Percentiles rank a stretch among this genome's conserved stretches.
Conservation (phyloP, 257 asterid genomes). For the Fraxinus excelsior region DNA sequence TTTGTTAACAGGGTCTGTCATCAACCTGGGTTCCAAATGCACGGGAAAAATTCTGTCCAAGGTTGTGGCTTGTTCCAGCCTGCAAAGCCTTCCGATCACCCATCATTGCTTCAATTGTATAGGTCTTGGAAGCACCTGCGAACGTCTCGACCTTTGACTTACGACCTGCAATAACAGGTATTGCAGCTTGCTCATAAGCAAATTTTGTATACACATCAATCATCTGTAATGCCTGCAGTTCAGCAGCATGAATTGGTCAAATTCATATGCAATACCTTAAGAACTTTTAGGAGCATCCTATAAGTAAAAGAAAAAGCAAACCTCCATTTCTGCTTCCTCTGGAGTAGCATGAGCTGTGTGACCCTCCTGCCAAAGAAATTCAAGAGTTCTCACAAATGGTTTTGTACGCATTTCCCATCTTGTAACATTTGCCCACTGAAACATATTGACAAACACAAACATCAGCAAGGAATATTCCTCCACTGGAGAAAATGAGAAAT, state of each 20-base stretch:
- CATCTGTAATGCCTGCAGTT: conserved; percentile 96
- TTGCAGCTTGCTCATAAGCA: conserved; percentile 96
- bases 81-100: conserved; percentile 98
- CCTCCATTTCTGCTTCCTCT: conserved; percentile 98
- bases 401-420: conserved; percentile 99
- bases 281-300: conserved; percentile 15
- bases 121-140: conserved; percentile 94
- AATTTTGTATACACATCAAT: conserved; percentile 85
- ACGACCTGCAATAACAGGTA: conserved; percentile 96
- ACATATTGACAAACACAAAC: conserved; percentile 19
- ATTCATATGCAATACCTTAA: conserved; percentile 18
- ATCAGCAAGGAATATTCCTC: conserved; percentile 4
- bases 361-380: conserved; percentile 99
- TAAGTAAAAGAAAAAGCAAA: conserved; percentile 27
- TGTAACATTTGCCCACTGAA: conserved; percentile 97
- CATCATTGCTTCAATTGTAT: conserved; percentile 99
- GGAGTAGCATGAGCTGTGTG: conserved; percentile 96
- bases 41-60: conserved; percentile 96
- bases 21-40: conserved; percentile 92
- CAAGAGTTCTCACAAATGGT: conserved; percentile 92
- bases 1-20: conserved; percentile 8
- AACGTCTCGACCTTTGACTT: conserved; percentile 92
- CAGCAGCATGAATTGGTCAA: conserved; percentile 37
- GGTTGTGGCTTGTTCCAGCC: conserved; percentile 99
- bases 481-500: conserved; percentile 17